Evolutionary conservation across 2,329 filamentous ascomycete species (phyloP).

Genomic region (Fusarium nelsonii): DNA sequence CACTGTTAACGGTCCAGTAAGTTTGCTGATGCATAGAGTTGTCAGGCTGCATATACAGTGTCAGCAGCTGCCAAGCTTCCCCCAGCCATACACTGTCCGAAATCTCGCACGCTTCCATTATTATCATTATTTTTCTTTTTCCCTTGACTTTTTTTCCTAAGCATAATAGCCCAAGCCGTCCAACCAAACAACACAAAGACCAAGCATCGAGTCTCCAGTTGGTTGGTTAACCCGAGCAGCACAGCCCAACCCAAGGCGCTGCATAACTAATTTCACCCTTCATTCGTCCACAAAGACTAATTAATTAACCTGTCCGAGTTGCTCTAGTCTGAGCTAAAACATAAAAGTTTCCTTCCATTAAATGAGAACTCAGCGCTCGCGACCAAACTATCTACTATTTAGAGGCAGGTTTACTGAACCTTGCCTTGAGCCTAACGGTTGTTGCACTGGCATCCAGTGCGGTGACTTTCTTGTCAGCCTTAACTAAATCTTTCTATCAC

Average conservation of each 20-base stretch:
- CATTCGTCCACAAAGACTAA: constrained; percentile 31
- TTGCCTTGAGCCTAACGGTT: background rate
- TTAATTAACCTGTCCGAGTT: constrained; percentile 13
- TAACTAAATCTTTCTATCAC: background rate
- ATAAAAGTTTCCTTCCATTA: background rate
- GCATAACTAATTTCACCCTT: constrained; percentile 33
- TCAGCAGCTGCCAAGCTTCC: background rate
- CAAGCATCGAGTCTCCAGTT: constrained; percentile 24
- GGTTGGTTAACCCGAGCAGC: constrained; percentile 19
- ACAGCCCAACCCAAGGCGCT: constrained; percentile 7
- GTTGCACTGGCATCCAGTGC: background rate
- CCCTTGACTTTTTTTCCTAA: background rate
- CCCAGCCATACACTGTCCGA: constrained; percentile 15
- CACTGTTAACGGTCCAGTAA: constrained; percentile 5
- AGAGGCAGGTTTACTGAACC: background rate
- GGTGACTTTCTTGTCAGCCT: background rate
- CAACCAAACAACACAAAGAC: constrained; percentile 12
- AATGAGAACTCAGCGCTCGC: background rate
- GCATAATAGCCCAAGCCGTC: background rate
- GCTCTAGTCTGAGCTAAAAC: constrained; percentile 22
- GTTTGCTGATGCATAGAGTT: constrained; percentile 8
- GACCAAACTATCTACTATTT: background rate
- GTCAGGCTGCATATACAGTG: constrained; percentile 31
- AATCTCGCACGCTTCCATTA: constrained; percentile 7
- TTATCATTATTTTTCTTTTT: background rate